These are phyloP conservation scores for Phytopythium boreale DNA, from an alignment of 352 stramenopile species.

Conservation along the genomic window DNA sequence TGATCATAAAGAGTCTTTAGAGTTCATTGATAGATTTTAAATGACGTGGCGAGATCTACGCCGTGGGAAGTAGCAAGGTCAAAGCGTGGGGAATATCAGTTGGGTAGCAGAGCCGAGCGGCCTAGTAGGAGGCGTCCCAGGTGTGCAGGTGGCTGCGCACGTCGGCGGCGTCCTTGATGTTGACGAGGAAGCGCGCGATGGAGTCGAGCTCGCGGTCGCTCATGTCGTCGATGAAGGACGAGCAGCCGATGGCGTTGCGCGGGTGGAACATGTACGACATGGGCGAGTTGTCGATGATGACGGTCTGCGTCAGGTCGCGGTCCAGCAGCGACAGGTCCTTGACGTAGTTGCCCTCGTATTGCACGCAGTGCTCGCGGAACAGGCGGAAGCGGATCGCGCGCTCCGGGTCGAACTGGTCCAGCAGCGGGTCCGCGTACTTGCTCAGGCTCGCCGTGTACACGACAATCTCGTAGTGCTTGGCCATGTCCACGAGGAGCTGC, in stretches of 20 bases:
- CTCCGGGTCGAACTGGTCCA: constrained; percentile 95
- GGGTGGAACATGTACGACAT: constrained; percentile 98
- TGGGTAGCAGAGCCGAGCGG: background rate
- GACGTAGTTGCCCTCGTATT: constrained; percentile 95
- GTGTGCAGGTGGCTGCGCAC: constrained; percentile 69
- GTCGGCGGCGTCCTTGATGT: constrained; percentile 48
- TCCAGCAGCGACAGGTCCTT: constrained; percentile 97
- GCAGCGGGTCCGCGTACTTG: constrained; percentile 96
- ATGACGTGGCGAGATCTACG: too few relatives aligned
- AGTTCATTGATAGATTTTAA: too few relatives aligned
- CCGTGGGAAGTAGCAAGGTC: background rate
- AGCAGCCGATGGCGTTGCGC: constrained; percentile 75
- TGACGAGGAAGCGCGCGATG: constrained; percentile 63
- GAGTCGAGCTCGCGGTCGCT: constrained; percentile 88
- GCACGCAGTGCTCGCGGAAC: constrained; percentile 94
- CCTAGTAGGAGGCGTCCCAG: constrained; percentile 65
- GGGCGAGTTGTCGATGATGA: constrained; percentile 99
- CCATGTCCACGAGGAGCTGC: constrained; percentile 95
- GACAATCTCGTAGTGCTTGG: constrained; percentile 97
- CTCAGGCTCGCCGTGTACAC: constrained; percentile 98
- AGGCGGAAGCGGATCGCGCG: constrained; percentile 88
- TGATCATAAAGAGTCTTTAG: too few relatives aligned
- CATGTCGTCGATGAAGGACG: constrained; percentile 90
- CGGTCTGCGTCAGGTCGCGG: constrained; percentile 90
- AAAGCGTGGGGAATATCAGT: too few relatives aligned